Percentiles rank a stretch among this genome's conserved stretches.
Conservation (phyloP, 2,329 filamentous ascomycete genomes). For the Monilinia polystroma region DNA sequence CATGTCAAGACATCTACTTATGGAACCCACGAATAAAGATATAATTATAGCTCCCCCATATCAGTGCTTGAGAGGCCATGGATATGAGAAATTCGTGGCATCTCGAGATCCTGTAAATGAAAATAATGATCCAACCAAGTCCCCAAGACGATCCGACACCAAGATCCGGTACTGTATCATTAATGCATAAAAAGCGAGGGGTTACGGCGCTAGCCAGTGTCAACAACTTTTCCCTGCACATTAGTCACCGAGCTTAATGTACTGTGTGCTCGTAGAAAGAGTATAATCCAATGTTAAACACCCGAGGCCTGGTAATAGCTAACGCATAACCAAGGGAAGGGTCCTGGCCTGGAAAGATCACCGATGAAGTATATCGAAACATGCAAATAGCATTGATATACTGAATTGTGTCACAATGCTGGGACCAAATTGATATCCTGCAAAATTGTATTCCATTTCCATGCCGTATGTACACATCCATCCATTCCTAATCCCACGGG, state of each 20-base stretch:
- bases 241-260: not conserved
- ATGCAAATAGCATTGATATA: not conserved
- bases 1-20: not conserved
- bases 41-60: not conserved
- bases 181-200: not conserved
- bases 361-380: not conserved
- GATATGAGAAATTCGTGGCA: not conserved
- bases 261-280: not conserved
- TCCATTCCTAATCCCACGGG: not conserved
- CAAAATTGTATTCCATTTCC: slow-evolving; percentile 26
- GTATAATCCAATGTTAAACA: not conserved
- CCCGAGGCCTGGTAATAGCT: not conserved
- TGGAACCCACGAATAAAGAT: not conserved
- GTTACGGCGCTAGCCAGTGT: not conserved
- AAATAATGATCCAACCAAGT: not conserved
- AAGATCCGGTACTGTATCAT: not conserved
- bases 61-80: too few relatives aligned
- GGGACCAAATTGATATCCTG: slow-evolving; percentile 5
- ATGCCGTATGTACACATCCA: slow-evolving; percentile 29
- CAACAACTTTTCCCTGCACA: not conserved
- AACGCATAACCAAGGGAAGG: not conserved
- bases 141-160: not conserved
- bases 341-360: not conserved
- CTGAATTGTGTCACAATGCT: not conserved
- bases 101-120: not conserved